Conservation (phyloP, 768 basidiomycete genomes). For the Naematelia encephala region DNA sequence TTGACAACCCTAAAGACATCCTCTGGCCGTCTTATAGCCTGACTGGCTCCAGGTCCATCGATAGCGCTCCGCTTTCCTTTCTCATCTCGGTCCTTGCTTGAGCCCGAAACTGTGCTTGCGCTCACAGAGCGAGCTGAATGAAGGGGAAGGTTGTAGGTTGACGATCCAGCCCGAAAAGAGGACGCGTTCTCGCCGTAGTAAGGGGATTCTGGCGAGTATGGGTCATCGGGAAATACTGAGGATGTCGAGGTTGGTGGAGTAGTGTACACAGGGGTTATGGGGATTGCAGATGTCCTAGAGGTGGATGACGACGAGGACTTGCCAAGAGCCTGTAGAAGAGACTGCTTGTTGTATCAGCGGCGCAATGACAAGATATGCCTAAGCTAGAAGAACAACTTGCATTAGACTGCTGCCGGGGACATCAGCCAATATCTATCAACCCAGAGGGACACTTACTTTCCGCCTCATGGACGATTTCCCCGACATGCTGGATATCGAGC, state of each 20-base stretch:
- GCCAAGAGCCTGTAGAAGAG: slow-evolving; percentile 4
- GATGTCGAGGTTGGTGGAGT: slow-evolving; percentile 4
- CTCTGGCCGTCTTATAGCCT: slow-evolving; percentile 22
- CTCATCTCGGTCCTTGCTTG: slow-evolving; percentile 6
- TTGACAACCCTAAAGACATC: slow-evolving; percentile 36
- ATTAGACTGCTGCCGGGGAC: not conserved
- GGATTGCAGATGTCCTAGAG: not conserved
- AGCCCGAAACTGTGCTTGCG: not conserved
- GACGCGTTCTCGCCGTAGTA: not conserved
- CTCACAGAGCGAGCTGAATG: not conserved
- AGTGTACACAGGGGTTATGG: not conserved
- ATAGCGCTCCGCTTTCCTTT: not conserved
- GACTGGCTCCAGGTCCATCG: not conserved
- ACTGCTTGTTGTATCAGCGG: not conserved
- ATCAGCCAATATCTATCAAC: not conserved
- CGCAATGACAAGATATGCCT: not conserved
- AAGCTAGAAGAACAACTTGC: not conserved
- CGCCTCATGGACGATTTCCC: slow-evolving; percentile 6
- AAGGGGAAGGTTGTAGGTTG: not conserved
- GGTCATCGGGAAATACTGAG: not conserved
- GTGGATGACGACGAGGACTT: not conserved
- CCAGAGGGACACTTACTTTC: not conserved
- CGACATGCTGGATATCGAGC: slow-evolving; percentile 7
- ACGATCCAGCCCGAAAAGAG: not conserved
- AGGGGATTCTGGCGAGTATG: slow-evolving; percentile 5